Conservation (phyloP, 73 alveolate species). For the Paramecium biaurelia region DNA sequence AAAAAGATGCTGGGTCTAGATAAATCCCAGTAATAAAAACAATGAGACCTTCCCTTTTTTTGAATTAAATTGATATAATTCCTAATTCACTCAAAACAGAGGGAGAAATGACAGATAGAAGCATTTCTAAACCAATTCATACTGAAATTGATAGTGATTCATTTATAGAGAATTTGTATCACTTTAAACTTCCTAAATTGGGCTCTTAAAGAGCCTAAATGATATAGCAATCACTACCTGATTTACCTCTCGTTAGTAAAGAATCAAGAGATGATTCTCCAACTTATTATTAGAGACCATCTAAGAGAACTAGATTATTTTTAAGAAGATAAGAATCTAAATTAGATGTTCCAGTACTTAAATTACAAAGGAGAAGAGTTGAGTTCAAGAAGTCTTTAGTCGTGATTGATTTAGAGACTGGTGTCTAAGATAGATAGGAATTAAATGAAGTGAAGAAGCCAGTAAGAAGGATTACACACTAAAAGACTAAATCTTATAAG, state of each 20-base stretch:
- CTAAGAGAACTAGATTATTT: background rate
- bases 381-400: background rate
- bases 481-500: background rate
- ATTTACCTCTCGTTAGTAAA: background rate
- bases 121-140: background rate
- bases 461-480: background rate
- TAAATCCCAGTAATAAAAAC: background rate
- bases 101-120: background rate
- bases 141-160: background rate
- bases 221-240: background rate
- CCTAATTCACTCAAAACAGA: background rate
- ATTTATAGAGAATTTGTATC: background rate
- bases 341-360: background rate
- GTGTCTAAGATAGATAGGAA: background rate
- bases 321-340: background rate
- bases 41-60: background rate
- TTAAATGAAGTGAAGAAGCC: background rate
- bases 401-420: background rate
- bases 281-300: background rate
- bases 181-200: background rate
- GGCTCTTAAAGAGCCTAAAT: background rate
- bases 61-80: background rate
- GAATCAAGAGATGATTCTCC: background rate
- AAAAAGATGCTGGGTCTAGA: background rate
- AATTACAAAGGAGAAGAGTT: background rate